These are phyloP conservation scores for Marchantia paleacea DNA, from an alignment of 225 moss, liverwort and hornwort genomes.

Conservation along the genomic window DNA sequence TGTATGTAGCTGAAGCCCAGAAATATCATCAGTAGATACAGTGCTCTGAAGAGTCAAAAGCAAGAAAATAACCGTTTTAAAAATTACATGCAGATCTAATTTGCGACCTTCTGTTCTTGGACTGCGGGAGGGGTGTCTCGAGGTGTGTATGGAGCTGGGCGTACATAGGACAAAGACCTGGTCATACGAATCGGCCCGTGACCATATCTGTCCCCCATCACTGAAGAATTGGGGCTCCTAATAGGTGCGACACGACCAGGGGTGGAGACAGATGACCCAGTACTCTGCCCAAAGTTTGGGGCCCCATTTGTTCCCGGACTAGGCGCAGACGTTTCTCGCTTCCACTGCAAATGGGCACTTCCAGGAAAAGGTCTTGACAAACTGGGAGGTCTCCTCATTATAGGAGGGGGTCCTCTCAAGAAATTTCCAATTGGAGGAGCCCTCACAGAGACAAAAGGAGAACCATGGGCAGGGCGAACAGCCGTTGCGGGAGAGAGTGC, in stretches of 20 bases:
- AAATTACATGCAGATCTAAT: conserved; percentile 5
- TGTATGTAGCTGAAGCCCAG: conserved; percentile 19
- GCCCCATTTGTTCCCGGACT: conserved; percentile 28
- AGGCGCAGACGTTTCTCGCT: conserved; percentile 56
- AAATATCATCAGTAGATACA: background rate
- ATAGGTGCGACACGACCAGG: conserved; percentile 21
- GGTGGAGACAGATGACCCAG: conserved; percentile 14
- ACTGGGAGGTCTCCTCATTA: conserved; percentile 48
- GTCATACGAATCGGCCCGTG: conserved; percentile 67
- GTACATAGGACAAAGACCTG: conserved; percentile 83
- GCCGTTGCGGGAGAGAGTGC: conserved; percentile 42
- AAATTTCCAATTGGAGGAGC: conserved; percentile 51
- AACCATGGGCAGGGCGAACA: conserved; percentile 34
- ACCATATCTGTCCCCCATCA: conserved; percentile 54
- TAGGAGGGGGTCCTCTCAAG: conserved; percentile 47
- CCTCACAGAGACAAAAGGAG: conserved; percentile 49
- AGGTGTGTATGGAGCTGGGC: conserved; percentile 65
- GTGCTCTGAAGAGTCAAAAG: background rate
- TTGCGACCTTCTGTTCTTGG: conserved; percentile 27
- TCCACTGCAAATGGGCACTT: conserved; percentile 82
- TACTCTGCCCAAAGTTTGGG: conserved; percentile 22
- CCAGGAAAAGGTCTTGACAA: conserved; percentile 58
- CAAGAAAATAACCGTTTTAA: conserved; percentile 5
- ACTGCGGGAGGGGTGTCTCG: conserved; percentile 26
- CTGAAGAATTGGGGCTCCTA: conserved; percentile 25